Evolutionary conservation across 805 yeast genomes (phyloP), one percentile per base, ranked within the genome.

Genomic region (Suhomyces xylopsoci): DNA sequence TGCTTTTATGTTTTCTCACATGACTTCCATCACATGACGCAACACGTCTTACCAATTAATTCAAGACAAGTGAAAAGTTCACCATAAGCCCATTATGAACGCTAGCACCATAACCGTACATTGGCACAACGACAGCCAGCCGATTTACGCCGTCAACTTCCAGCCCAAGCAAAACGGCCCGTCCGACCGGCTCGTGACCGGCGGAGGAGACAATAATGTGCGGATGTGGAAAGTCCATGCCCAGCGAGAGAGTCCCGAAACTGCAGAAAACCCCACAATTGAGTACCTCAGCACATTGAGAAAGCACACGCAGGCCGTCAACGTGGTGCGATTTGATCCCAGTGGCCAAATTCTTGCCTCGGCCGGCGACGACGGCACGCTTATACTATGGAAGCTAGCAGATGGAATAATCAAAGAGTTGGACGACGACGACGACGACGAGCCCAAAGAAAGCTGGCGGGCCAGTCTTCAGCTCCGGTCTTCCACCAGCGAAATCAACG

Each of bases 281-380:
- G 87, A 84, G 55, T 93, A 91, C 66, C 72, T 91, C 26, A 81
- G 94, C 15, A 90, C 97, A 0, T 76, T 94, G 48, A 69, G 87
- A 3, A 91, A 90, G 60, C 99, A 94, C 65, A 88, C 94, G 2
- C 97, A 91, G 66, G 97, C 98, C 0, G 97, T 94, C 19, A 94
- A 94, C 64, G 92, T 84, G 32, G 96, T 90, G 5, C 73, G 97
- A 49, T 94, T 92, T 64, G 85, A 82, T 62, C 84, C 86, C 2
- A 69, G 67, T 2, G 97, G 97, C 1, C 77, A 80, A 47, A 58
- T 79, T 6, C 72, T 94, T 20, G 98, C 98, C 0, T 81, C 93
- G 0, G 97, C 97, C 0, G 96, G 97, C 3, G 99, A 94, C 64
- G 99, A 94, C 67, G 98, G 99, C 1, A 83, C 87, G 6, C 80